Evolutionary conservation across 768 basidiomycete genomes (phyloP).

Genomic region (Multifurca ochricompacta): DNA sequence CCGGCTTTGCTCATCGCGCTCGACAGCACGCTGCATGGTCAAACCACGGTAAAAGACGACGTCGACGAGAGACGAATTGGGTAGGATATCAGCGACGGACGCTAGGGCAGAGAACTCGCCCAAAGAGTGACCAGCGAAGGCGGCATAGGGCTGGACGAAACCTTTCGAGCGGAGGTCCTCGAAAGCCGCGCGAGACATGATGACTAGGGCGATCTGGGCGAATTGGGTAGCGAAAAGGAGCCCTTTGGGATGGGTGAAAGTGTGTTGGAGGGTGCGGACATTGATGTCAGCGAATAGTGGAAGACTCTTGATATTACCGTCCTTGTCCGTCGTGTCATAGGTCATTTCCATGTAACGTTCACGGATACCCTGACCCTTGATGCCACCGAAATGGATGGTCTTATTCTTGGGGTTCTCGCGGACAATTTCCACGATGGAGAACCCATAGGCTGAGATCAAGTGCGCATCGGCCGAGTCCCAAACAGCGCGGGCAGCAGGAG

Average conservation of each 20-base stretch:
- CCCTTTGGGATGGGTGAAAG: conserved; percentile 95
- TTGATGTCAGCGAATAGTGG: conserved; percentile 96
- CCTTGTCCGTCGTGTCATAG: conserved; percentile 95
- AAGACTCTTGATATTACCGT: conserved; percentile 91
- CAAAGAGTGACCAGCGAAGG: conserved; percentile 96
- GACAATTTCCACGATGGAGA: conserved; percentile 98
- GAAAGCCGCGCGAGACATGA: conserved; percentile 96
- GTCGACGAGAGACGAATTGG: conserved; percentile 91
- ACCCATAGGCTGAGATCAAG: conserved; percentile 90
- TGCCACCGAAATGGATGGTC: conserved; percentile 98
- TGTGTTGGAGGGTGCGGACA: conserved; percentile 89
- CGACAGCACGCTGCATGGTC: conserved; percentile 99
- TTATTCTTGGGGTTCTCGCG: conserved; percentile 98
- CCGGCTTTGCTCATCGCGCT: conserved; percentile 86
- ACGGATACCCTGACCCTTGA: conserved; percentile 97
- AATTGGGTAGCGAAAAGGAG: conserved; percentile 97
- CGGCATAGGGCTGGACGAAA: conserved; percentile 83
- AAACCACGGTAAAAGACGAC: conserved; percentile 99
- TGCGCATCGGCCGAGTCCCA: conserved; percentile 97
- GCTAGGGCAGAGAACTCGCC: conserved; percentile 98
- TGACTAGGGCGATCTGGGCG: conserved; percentile 96
- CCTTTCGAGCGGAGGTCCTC: conserved; percentile 98
- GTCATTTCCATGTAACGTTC: conserved; percentile 99
- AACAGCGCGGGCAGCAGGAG: conserved; percentile 89
- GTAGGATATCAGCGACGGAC: conserved; percentile 93